These are phyloP conservation scores for Ophiocordyceps camponoti-floridani DNA, from an alignment of 2,329 filamentous ascomycete species.

Conservation along the genomic window DNA sequence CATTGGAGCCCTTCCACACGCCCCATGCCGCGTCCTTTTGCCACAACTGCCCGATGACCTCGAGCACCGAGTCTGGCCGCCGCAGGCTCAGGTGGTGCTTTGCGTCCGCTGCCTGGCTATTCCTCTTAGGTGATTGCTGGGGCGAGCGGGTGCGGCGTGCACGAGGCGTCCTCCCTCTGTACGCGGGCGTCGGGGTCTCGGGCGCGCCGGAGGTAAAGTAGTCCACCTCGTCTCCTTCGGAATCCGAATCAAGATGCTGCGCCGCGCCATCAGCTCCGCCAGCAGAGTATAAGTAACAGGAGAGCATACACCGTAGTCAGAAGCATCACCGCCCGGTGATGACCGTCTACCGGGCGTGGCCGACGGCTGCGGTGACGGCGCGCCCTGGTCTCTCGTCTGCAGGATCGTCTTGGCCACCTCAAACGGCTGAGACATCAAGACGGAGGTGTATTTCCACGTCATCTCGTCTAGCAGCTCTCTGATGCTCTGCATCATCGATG, in stretches of 20 bases:
- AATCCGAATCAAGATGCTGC: constrained; percentile 37
- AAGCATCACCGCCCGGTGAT: constrained; percentile 14
- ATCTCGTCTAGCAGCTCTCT: constrained; percentile 69
- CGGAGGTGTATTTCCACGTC: constrained; percentile 79
- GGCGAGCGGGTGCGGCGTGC: constrained; percentile 15
- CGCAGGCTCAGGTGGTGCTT: constrained; percentile 52
- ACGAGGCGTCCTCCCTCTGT: constrained; percentile 11
- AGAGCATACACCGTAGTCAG: constrained; percentile 16
- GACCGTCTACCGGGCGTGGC: constrained; percentile 11
- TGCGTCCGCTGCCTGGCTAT: constrained; percentile 16
- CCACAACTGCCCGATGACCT: constrained; percentile 79
- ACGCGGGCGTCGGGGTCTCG: constrained; percentile 32
- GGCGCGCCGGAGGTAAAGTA: constrained; percentile 61
- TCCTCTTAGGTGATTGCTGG: constrained; percentile 12
- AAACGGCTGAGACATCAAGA: constrained; percentile 85
- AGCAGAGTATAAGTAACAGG: not conserved
- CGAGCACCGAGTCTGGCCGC: constrained; percentile 63
- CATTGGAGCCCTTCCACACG: constrained; percentile 87
- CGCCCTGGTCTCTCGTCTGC: constrained; percentile 45
- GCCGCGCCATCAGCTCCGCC: not conserved
- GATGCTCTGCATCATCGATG: constrained; percentile 54
- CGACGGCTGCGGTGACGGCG: constrained; percentile 5
- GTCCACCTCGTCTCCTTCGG: constrained; percentile 58
- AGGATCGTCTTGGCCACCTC: constrained; percentile 91
- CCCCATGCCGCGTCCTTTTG: constrained; percentile 77